Conservation (phyloP, 345 rosid genomes). For the Lepidium didymum region DNA sequence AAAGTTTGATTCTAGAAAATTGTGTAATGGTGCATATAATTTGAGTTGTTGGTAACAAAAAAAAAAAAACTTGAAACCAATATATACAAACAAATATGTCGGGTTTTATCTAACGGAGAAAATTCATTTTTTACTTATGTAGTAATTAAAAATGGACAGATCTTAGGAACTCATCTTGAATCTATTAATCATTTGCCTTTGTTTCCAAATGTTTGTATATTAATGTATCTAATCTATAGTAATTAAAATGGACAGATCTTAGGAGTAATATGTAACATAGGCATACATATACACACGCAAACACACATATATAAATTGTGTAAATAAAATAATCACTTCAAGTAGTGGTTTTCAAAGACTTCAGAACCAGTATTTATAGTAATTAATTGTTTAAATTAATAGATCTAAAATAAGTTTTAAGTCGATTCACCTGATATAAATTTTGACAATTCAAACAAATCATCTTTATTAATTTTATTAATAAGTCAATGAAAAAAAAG, state of each 20-base stretch:
- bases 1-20: too few species aligned
- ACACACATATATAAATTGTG: background rate
- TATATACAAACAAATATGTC: background rate
- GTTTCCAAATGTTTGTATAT: conserved; percentile 9
- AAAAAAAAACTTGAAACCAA: background rate
- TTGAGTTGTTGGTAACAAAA: too few species aligned
- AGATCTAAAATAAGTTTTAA: too few species aligned
- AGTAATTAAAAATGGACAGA: conserved; percentile 12
- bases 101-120: conserved; percentile 2
- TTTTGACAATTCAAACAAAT: too few species aligned
- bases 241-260: too few species aligned
- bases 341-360: background rate
- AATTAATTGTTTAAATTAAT: too few species aligned
- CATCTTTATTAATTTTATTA: too few species aligned
- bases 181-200: background rate
- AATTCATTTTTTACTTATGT: background rate
- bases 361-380: background rate
- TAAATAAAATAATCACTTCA: background rate
- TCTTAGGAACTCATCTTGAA: background rate
- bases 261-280: background rate
- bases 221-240: too few species aligned
- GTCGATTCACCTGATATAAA: too few species aligned
- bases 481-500: too few species aligned
- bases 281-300: background rate
- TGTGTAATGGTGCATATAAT: too few species aligned